Evolutionary conservation across 2,329 filamentous ascomycete genomes (phyloP).

Genomic region (Celoporthe dispersa): DNA sequence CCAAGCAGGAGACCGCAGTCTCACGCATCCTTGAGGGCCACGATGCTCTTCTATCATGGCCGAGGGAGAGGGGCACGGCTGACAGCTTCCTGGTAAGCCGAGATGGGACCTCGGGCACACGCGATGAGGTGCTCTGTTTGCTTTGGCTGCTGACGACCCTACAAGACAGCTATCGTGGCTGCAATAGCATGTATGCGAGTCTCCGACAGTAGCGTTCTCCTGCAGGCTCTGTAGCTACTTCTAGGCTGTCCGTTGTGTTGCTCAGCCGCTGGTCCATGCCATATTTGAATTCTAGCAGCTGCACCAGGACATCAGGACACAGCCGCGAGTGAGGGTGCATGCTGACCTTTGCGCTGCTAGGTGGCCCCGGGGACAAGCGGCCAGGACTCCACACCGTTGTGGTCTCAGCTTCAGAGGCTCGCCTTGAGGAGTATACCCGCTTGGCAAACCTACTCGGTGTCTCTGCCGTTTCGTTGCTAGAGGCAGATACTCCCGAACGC

Average conservation of each 20-base stretch:
- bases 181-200: background rate
- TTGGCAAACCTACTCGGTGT: background rate
- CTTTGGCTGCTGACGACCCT: background rate
- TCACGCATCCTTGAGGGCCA: background rate
- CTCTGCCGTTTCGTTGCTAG: background rate
- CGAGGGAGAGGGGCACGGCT: background rate
- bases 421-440: background rate
- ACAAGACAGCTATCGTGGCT: background rate
- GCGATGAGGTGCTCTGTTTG: background rate
- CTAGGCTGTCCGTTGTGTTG: too few relatives aligned
- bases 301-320: too few relatives aligned
- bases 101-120: background rate
- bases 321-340: too few relatives aligned
- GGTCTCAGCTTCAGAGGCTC: background rate
- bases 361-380: background rate
- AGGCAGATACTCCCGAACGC: background rate
- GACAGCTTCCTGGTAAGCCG: background rate
- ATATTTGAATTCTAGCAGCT: background rate
- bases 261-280: background rate
- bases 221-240: too few relatives aligned
- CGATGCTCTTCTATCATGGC: background rate
- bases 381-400: background rate
- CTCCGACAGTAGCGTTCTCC: background rate
- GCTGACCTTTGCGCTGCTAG: background rate
- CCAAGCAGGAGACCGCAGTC: background rate